Base-by-base conservation (phyloP, 2,329 filamentous ascomycete genomes). In the Thielaviopsis ethacetica region DNA sequence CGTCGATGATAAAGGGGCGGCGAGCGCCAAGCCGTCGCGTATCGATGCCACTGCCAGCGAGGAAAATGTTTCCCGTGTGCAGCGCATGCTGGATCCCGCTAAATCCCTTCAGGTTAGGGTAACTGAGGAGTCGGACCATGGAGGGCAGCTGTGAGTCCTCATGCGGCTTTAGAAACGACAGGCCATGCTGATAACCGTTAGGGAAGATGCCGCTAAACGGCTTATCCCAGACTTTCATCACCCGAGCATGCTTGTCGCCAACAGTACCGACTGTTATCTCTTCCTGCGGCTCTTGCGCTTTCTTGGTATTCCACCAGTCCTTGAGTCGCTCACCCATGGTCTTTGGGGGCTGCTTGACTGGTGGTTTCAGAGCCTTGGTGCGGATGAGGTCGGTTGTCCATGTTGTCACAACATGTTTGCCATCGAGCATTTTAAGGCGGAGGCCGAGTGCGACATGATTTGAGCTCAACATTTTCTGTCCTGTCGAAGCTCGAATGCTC, bases 331-430 rank as follows among this genome's bases (percentile, higher is more conserved):
- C 47, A 10, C 10, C n/a, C 26, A 58, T 38, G 12, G 50, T 44
- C 7, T 58, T 53, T 27, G 49, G 56, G 9, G 24, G 34, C 12
- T 17, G 22, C 24, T 58, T 58, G n/a, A 5, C n/a, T 26, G 56
- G 56, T 15, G 56, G 54, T 21, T 44, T 51, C 19, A 58, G 53
- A 26, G 41, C 56, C 21, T 22, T 38, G 24, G 56, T 58, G 34
- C 56, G 50, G 30, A 58, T 53, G 30, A 58, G 50, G 27, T 58
- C 56, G 41, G 49, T 58, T n/a, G 56, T 53, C 50, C 56, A 58
- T 21, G 49, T 58, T 13, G 56, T 58, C 13, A 58, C 26, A 44
- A 54, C 50, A 27, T 58, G 56, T 44, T 38, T 52, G 26, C 56
- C 56, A 27, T 38, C 34, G 19, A 44, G 26, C 24, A 58, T 38